Evolutionary conservation across 805 yeast species (phyloP), one percentile per base, ranked within the genome.

Genomic region (Metschnikowia dekortorum): DNA sequence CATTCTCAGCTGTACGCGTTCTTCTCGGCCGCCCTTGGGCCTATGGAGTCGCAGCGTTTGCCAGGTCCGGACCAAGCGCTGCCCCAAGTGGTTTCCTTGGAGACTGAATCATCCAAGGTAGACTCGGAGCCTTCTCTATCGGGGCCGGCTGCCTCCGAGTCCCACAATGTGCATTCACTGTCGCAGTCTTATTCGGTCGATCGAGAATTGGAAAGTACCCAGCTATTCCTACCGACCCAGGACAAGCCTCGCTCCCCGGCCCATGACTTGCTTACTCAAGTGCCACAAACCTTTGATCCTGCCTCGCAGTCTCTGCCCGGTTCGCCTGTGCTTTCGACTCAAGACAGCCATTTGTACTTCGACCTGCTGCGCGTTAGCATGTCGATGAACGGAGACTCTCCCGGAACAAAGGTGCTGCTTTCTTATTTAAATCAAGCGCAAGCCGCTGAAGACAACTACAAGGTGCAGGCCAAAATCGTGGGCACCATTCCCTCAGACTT

Each of bases 401-500:
- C 46, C 1, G 53, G 53, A 16, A 22, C n/a, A 6, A 18, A 16
- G 22, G 35, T 44, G 6, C 34, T 44, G 38, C 45, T 53, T 31
- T 38, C 49, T 11, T 34, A 38, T 14, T 41, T 53, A 29, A 45
- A 38, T 28, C 14, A 14, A 8, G 36, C 6, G 29, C 13, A 8
- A 2, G 44, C 26, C 2, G 52, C 39, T 35, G 42, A 47, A 26
- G 42, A 48, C 11, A 18, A 61, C 1, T 67, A 59, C 53, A 48
- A 44, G 10, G 58, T 59, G 3, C 40, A 48, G 5, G 69, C 63
- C 2, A 50, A 46, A 26, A 39, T 69, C 2, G 62, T 58, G 2
- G 70, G 64, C 2, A 44, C 56, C 9, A 52, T 60, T 4, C 75
- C 75, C 0, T 47, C 43, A 1, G 65, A 68, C 47, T 58, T 64